Base-by-base conservation (phyloP, 768 basidiomycete genomes). In the Daedaleopsis nitida region DNA sequence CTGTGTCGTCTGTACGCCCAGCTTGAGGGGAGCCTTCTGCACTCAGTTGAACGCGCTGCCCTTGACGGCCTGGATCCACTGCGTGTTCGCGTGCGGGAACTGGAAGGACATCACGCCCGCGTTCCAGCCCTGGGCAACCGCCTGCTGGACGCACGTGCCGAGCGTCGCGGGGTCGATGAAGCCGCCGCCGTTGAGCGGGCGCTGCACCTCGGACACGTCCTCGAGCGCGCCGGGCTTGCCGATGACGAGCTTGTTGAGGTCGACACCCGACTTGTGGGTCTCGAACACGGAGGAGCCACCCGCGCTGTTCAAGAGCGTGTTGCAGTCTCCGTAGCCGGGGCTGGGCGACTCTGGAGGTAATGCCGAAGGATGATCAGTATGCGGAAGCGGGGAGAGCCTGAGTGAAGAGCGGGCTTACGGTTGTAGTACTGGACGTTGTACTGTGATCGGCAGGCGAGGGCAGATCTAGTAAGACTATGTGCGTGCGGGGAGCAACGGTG, bases 241-340 rank as follows among this genome's bases (percentile, higher is more conserved):
- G 61, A 85, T 83, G 62, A 85, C 80, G 57, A 85, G 76, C 68
- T 85, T 84, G 72, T 77, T 60, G 11, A 79, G 69, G 1, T 76
- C 57, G 7, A 83, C 75, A 9, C 81, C 81, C 49, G 69, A 74
- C 11, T 74, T 76, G 10, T 78, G 69, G 65, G 84, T 83, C 68
- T 83, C 79, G 71, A 84, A 80, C 24, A 80, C 70, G 0, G 88
- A 78, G 0, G 86, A 80, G 13, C 69, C 67, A 1, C 79, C 75
- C 1, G 78, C 80, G 1, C 68, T 45, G 45, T 59, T 68, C 24
- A 83, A 62, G 14, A 83, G 73, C 32, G 70, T 69, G 43, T 66
- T 52, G 59, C 78, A 79, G 13, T 68, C 70, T 1, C 71, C 72
- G 60, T 78, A 78, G 54, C 73, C 76, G 1, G 67, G 65, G 43